These are phyloP conservation scores for Apiospora aurea DNA, from an alignment of 2,329 filamentous ascomycete genomes.

Conservation along the genomic window DNA sequence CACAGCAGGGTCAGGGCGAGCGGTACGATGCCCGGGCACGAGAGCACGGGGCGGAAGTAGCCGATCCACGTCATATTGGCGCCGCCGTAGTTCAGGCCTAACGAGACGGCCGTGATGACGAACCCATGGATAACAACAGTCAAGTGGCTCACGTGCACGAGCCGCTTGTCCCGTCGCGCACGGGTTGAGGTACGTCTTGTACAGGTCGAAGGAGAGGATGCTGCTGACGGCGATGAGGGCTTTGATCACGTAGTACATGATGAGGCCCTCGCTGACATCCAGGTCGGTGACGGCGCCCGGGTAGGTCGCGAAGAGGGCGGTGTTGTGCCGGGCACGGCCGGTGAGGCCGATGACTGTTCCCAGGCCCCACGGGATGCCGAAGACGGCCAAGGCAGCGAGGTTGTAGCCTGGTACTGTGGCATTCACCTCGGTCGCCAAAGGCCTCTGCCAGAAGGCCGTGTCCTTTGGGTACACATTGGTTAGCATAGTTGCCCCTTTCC, in stretches of 20 bases:
- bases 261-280: constrained; percentile 52
- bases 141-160: constrained; percentile 53
- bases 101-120: constrained; percentile 56
- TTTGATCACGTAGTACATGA: constrained; percentile 54
- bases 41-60: constrained; percentile 39
- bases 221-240: constrained; percentile 56
- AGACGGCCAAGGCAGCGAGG: constrained; percentile 51
- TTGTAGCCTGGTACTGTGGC: constrained; percentile 56
- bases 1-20: constrained; percentile 52
- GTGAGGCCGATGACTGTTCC: constrained; percentile 55
- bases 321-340: constrained; percentile 53
- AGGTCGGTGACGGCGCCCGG: constrained; percentile 47
- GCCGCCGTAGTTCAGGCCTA: constrained; percentile 55
- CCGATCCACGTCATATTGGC: constrained; percentile 54
- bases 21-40: constrained; percentile 49
- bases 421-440: constrained; percentile 54
- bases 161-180: constrained; percentile 50
- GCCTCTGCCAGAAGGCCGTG: constrained; percentile 61
- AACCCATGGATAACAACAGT: constrained; percentile 54
- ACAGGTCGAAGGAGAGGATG: constrained; percentile 58
- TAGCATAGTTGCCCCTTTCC: background rate
- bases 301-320: constrained; percentile 52
- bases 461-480: constrained; percentile 32
- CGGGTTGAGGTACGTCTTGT: constrained; percentile 57
- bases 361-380: constrained; percentile 55